Conservation (phyloP, 2,329 filamentous ascomycete genomes). For the Cercospora sesami region DNA sequence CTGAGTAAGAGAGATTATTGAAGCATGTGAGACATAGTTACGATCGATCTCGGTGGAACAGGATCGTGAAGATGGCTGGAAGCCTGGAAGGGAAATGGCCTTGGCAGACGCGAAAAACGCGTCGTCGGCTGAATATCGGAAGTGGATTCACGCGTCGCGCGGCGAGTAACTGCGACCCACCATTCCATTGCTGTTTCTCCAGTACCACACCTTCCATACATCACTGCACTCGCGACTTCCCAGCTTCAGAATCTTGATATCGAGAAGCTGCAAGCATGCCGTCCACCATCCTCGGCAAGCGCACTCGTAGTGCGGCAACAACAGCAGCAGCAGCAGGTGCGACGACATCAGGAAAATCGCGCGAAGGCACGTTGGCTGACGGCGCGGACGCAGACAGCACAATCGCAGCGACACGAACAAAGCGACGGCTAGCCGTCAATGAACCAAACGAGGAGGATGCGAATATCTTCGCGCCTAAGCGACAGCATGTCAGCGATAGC, state of each 20-base stretch:
- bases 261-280: conserved; percentile 36
- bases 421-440: conserved; percentile 48
- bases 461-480: conserved; percentile 54
- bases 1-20: not conserved
- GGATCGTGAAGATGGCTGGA: conserved; percentile 8
- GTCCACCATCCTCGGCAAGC: conserved; percentile 48
- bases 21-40: not conserved
- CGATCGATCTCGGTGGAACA: not conserved
- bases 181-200: not conserved
- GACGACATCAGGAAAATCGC: conserved; percentile 28
- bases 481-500: conserved; percentile 46
- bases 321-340: conserved; percentile 40
- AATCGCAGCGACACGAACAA: conserved; percentile 41
- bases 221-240: conserved; percentile 1
- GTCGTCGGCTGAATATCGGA: conserved; percentile 11
- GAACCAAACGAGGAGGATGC: conserved; percentile 67
- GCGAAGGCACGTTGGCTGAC: conserved; percentile 21
- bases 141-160: conserved; percentile 15
- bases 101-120: conserved; percentile 13
- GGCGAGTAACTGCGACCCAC: conserved; percentile 6
- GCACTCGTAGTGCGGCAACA: conserved; percentile 43
- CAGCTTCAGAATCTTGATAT: not conserved
- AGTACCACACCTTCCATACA: conserved; percentile 13
- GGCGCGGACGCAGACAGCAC: conserved; percentile 13
- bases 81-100: not conserved